Conservation (phyloP, 768 basidiomycete species). For the Lactarius deliciosus region DNA sequence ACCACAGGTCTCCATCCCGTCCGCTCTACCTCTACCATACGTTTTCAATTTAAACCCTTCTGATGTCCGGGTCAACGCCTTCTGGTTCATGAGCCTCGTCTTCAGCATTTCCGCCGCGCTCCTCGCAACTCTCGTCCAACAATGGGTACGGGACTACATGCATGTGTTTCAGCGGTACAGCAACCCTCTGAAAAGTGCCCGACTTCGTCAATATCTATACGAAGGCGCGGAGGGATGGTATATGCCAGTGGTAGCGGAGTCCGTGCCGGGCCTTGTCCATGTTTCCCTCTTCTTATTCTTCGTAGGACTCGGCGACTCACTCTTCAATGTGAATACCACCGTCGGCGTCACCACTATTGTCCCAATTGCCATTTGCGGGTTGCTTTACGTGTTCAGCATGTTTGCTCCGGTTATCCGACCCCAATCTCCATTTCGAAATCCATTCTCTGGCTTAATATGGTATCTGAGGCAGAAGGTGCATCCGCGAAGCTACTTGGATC, state of each 20-base stretch:
- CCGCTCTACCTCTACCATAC: not conserved
- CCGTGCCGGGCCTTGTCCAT: constrained; percentile 49
- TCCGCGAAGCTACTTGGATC: not conserved
- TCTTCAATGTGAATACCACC: constrained; percentile 34
- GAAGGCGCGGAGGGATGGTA: constrained; percentile 42
- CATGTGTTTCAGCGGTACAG: constrained; percentile 35
- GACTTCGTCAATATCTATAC: constrained; percentile 40
- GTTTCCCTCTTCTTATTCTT: constrained; percentile 51
- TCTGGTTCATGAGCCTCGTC: constrained; percentile 42
- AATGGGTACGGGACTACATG: constrained; percentile 46
- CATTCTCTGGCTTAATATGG: constrained; percentile 18
- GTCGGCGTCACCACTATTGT: constrained; percentile 14
- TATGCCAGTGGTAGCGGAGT: constrained; percentile 43
- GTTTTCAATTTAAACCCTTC: constrained; percentile 32
- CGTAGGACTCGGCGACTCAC: constrained; percentile 47
- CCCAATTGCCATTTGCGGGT: constrained; percentile 14
- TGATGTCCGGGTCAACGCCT: constrained; percentile 40
- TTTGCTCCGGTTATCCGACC: constrained; percentile 10
- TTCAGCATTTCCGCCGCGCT: constrained; percentile 46
- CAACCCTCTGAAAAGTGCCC: constrained; percentile 36
- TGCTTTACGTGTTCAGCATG: constrained; percentile 21
- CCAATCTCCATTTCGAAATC: constrained; percentile 17
- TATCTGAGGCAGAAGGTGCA: constrained; percentile 11
- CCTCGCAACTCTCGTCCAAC: constrained; percentile 48
- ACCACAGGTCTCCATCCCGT: not conserved